phyloP scores from a whole-genome alignment of 352 stramenopile species.

The Pythium sukuiense region DNA sequence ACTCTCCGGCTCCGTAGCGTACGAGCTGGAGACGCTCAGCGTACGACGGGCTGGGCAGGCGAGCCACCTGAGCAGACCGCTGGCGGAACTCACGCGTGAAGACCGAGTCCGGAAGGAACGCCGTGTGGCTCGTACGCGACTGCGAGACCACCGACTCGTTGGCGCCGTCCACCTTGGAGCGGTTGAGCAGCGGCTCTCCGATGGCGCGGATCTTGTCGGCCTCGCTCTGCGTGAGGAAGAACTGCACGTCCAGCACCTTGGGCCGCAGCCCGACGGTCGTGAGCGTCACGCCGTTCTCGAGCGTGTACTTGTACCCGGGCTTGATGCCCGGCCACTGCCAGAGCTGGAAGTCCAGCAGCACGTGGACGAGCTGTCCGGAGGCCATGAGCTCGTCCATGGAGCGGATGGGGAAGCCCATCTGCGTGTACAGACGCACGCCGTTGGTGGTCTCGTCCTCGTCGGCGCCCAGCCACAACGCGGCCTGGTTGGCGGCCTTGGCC shows the following conservation, averaged over 20 bases:
- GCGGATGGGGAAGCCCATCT: conserved; percentile 63
- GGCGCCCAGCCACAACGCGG: conserved; percentile 59
- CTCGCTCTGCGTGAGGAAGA: conserved; percentile 61
- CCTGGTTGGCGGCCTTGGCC: conserved; percentile 38
- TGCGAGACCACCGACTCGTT: conserved; percentile 65
- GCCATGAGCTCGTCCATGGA: conserved; percentile 42
- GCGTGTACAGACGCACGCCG: conserved; percentile 71
- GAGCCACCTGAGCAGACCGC: conserved; percentile 57
- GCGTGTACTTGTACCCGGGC: conserved; percentile 68
- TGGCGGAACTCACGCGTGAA: conserved; percentile 78
- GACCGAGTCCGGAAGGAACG: conserved; percentile 61
- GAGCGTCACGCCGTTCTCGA: conserved; percentile 71
- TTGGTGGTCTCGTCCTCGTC: conserved; percentile 67
- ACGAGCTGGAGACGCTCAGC: conserved; percentile 77
- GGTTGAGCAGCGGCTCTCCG: conserved; percentile 48
- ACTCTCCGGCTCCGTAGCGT: conserved; percentile 74
- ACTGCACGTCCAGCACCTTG: conserved; percentile 76
- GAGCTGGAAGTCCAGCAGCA: conserved; percentile 82
- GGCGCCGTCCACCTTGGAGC: conserved; percentile 67
- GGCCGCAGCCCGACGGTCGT: conserved; percentile 66
- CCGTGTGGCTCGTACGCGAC: conserved; percentile 78
- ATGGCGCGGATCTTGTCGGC: conserved; percentile 58
- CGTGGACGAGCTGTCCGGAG: conserved; percentile 65
- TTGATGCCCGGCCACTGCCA: conserved; percentile 81
- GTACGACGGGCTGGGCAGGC: conserved; percentile 69